These are phyloP conservation scores for Candida albicans DNA, from an alignment of 1,139 yeast genomes.

Conservation along the genomic window DNA sequence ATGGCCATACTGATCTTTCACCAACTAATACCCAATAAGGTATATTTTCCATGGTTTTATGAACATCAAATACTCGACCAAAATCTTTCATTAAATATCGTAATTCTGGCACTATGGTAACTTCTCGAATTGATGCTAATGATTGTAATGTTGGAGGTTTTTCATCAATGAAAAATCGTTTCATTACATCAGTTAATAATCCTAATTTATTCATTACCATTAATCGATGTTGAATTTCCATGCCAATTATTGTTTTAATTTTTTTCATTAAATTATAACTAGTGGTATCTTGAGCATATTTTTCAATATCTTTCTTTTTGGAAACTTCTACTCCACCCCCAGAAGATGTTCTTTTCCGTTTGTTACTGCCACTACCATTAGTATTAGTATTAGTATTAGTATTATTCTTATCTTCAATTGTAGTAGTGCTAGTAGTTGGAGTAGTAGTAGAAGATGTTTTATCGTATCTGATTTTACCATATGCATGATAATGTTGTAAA, in stretches of 20 bases:
- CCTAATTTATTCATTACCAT: slow-evolving; percentile 81
- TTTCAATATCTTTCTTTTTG: slow-evolving; percentile 20
- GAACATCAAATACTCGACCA: slow-evolving; percentile 73
- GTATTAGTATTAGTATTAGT: background rate
- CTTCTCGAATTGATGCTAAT: slow-evolving; percentile 58
- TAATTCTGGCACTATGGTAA: slow-evolving; percentile 88
- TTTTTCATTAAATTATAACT: slow-evolving; percentile 35
- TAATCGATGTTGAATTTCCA: slow-evolving; percentile 82
- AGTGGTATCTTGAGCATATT: slow-evolving; percentile 27
- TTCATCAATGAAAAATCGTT: slow-evolving; percentile 83
- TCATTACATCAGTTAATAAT: slow-evolving; percentile 65
- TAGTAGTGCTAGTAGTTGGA: background rate
- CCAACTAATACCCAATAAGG: slow-evolving; percentile 92
- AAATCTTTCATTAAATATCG: slow-evolving; percentile 66
- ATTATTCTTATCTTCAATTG: too few species aligned
- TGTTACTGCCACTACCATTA: slow-evolving; percentile 1
- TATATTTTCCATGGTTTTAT: slow-evolving; percentile 66
- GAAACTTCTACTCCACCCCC: slow-evolving; percentile 6
- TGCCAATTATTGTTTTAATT: slow-evolving; percentile 38
- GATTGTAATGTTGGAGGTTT: slow-evolving; percentile 68
- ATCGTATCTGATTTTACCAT: slow-evolving; percentile 34
- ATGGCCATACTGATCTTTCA: slow-evolving; percentile 92
- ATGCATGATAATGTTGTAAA: slow-evolving; percentile 56
- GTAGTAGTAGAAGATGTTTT: background rate
- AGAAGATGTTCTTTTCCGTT: slow-evolving; percentile 9